Base-by-base conservation (phyloP, 805 yeast species). In the Kodamaea leandrae region DNA sequence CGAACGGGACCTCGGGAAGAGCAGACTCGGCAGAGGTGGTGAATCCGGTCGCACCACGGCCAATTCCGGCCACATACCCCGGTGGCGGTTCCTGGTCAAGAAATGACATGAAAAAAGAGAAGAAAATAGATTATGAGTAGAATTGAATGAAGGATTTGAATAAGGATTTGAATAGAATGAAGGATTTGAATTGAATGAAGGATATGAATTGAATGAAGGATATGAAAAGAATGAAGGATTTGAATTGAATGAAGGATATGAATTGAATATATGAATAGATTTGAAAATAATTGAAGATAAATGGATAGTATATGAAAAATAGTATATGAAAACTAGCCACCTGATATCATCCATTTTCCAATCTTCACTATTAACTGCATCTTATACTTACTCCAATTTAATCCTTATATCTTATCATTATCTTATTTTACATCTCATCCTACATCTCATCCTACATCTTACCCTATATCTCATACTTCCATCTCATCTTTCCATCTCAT, bases 21-120 rank as follows among this genome's bases (percentile, higher is more conserved):
- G 87, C 87, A 12, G 84, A 59, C 47, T 84, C 95, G 1, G 93
- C 87, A 44, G 88, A 76, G 0, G 96, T 88, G 0, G 90, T 80
- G 61, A 93, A 90, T 4, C 97, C 98, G 1, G 86, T 77, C 1
- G 97, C 98, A 19, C 99, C 99, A 56, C 99, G 72, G 0, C 97
- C 98, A 6, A 89, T 63, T 18, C 99, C 99, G 3, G 98, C 84
- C 29, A 89, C 76, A 57, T 91, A 91, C 4, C 95, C 95, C 2
- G 83, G 77, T 0, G 99, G 99, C 1, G 98, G 83, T 46, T 80
- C 80, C 64, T 85, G 87, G 54, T 84, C 88, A 36, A 91, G 67
- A 61, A 93, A 93, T 4, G 78, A 25, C 33, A 17, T 28, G 14
- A 5, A 9, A 13, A 14, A 27, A 27, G 9, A 21, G 9, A 21